Percentiles rank a stretch among this genome's conserved stretches.
These are phyloP conservation scores for Flagelloscypha sp. DNA, from an alignment of 768 basidiomycete species.

Conservation along the genomic window DNA sequence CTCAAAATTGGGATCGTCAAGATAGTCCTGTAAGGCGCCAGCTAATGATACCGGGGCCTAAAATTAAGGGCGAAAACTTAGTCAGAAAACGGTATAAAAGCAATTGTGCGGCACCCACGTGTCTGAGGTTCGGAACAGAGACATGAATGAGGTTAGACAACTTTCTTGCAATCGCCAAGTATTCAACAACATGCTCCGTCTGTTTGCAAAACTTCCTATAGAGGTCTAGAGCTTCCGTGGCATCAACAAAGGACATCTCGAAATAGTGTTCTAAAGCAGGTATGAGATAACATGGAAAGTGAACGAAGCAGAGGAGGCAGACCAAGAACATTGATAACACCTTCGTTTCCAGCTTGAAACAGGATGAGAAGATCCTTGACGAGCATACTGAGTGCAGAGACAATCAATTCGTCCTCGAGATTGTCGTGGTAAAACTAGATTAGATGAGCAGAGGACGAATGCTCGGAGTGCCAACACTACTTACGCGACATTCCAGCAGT, in stretches of 20 bases:
- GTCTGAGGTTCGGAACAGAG: constrained; percentile 88
- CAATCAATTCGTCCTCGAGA: constrained; percentile 84
- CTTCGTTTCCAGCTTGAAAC: constrained; percentile 96
- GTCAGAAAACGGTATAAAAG: background rate
- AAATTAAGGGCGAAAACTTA: background rate
- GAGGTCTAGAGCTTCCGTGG: constrained; percentile 70
- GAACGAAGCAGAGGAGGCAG: constrained; percentile 27
- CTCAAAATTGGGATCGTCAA: constrained; percentile 95
- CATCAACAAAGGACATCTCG: constrained; percentile 95
- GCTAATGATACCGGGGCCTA: constrained; percentile 95
- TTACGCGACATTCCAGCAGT: constrained; percentile 79
- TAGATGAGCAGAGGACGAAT: constrained; percentile 2
- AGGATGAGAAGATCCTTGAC: constrained; percentile 94
- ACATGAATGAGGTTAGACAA: constrained; percentile 90
- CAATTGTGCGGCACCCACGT: constrained; percentile 37
- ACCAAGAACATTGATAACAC: constrained; percentile 77
- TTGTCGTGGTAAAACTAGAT: constrained; percentile 88
- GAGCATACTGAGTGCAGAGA: constrained; percentile 83
- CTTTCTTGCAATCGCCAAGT: constrained; percentile 84
- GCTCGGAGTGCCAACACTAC: constrained; percentile 21
- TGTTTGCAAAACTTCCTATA: constrained; percentile 94
- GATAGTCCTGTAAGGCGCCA: constrained; percentile 87
- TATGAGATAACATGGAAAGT: constrained; percentile 22
- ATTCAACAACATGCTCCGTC: constrained; percentile 89
- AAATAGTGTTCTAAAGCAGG: constrained; percentile 77